Evolutionary conservation across 257 asterid species (phyloP), one percentile per base, ranked within the genome.

Genomic region (Solanum pinnatisectum): DNA sequence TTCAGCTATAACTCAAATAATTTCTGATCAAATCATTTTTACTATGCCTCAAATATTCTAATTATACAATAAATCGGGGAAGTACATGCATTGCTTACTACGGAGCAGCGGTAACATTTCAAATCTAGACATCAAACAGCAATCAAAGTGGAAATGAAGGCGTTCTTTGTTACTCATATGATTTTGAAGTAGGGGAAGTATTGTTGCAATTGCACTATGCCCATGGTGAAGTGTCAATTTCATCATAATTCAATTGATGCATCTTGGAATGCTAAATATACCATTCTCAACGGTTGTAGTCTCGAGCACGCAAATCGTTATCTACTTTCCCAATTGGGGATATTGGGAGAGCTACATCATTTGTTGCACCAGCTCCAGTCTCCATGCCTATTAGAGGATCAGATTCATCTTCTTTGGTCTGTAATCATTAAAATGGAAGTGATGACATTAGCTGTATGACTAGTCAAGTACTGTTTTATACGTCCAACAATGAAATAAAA

Each of bases 321-420:
- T 92, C 91, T 20, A 32, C 49, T 91, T 93, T 94, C 91, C 94
- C 87, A 36, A 68, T 78, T 42, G 94, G 90, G 85, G 92, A 94
- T 83, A 90, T 92, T 71, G 93, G 89, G 88, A 89, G 87, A 37
- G 92, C 91, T 88, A 90, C 88, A 83, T 93, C 94, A 79, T 33
- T 93, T 72, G 86, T 86, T 84, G 81, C 90, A 20, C 87, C 85
- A 76, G 90, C 72, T 67, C 92, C 96, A 35, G 72, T 95, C 92
- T 95, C 98, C 88, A 84, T 89, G n/a, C 70, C 91, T 88, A 95
- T 59, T 44, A 95, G 94, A 46, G 98, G 95, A 88, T 93, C 97
- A 46, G 95, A 85, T 88, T 95, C 99, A 59, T 87, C 92, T 86
- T 92, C 97, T 91, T 92, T 90, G 46, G 37, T 56, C 98, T 95